Conservation (phyloP, 768 basidiomycete genomes). For the Multifurca ochricompacta region DNA sequence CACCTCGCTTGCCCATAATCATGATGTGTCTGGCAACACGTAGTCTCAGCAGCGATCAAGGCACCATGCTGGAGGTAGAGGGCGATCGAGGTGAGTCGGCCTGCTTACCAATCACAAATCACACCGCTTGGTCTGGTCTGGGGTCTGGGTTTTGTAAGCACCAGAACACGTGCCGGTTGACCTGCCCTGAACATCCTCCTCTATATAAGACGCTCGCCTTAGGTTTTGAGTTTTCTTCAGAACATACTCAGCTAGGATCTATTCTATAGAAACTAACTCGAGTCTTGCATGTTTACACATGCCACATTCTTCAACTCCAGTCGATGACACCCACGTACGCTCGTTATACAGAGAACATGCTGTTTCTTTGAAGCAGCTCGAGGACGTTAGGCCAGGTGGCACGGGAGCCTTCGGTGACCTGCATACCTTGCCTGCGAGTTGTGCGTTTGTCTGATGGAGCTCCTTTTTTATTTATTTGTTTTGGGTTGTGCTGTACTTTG, state of each 20-base stretch:
- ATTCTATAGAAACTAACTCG: slow-evolving; percentile 37
- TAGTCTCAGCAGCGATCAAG: too few relatives aligned
- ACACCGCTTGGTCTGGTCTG: too few relatives aligned
- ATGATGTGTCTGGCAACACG: too few relatives aligned
- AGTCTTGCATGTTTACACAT: slow-evolving; percentile 40
- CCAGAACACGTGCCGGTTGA: slow-evolving; percentile 2
- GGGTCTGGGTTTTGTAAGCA: too few relatives aligned
- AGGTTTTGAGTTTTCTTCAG: slow-evolving; percentile 25
- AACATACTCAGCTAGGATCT: slow-evolving; percentile 39
- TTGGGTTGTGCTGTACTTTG: not conserved
- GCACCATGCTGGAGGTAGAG: too few relatives aligned
- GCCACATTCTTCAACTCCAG: slow-evolving; percentile 36
- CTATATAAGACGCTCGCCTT: slow-evolving; percentile 5
- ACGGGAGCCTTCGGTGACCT: slow-evolving; percentile 23
- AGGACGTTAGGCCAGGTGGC: slow-evolving; percentile 32
- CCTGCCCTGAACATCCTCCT: slow-evolving; percentile 9
- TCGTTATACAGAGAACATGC: slow-evolving; percentile 36
- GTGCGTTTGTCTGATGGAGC: slow-evolving; percentile 37
- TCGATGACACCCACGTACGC: slow-evolving; percentile 32
- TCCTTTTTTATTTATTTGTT: too few relatives aligned
- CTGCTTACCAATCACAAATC: too few relatives aligned
- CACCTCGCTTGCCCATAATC: too few relatives aligned
- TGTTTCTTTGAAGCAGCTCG: slow-evolving; percentile 26
- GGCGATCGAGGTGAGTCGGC: too few relatives aligned
- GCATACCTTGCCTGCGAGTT: slow-evolving; percentile 30